Percentiles rank a stretch among this genome's conserved stretches.
phyloP scores from a whole-genome alignment of 805 yeast genomes.

The Candida alai region DNA sequence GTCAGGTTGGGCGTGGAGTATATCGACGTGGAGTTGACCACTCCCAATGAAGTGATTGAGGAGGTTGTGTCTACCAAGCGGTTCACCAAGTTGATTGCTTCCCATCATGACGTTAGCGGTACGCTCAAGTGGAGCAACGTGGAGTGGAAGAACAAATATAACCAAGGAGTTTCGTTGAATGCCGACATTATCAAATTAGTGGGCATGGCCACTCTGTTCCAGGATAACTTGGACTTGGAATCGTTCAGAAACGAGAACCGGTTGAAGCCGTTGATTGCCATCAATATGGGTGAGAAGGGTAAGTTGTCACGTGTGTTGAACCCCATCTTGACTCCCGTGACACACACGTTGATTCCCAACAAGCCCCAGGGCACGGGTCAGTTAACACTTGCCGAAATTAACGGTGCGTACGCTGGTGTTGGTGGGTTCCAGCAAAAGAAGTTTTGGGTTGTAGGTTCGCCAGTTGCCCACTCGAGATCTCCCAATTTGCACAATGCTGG shows the following conservation, averaged over 20 bases:
- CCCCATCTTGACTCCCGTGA: slow-evolving; percentile 75
- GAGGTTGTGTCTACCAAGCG: slow-evolving; percentile 48
- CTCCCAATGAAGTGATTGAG: slow-evolving; percentile 53
- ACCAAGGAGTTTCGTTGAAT: slow-evolving; percentile 58
- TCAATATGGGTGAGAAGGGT: slow-evolving; percentile 76
- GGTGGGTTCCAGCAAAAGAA: slow-evolving; percentile 60
- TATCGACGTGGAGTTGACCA: slow-evolving; percentile 74
- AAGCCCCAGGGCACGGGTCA: slow-evolving; percentile 68
- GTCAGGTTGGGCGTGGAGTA: slow-evolving; percentile 75
- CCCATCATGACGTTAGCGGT: slow-evolving; percentile 75
- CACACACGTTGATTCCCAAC: slow-evolving; percentile 62
- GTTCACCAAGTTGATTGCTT: slow-evolving; percentile 71
- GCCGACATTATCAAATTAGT: slow-evolving; percentile 81
- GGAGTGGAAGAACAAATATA: slow-evolving; percentile 73
- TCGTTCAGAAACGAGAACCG: slow-evolving; percentile 57
- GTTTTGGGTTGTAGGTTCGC: slow-evolving; percentile 76
- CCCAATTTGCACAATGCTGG: slow-evolving; percentile 84
- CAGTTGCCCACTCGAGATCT: slow-evolving; percentile 83
- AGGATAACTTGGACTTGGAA: slow-evolving; percentile 72
- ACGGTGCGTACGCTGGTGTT: slow-evolving; percentile 49
- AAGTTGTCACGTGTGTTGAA: slow-evolving; percentile 78
- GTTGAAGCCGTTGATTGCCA: slow-evolving; percentile 68
- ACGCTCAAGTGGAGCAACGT: slow-evolving; percentile 57
- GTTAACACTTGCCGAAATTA: slow-evolving; percentile 61
- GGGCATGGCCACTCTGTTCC: slow-evolving; percentile 61